Percentiles rank a stretch among this genome's conserved stretches.
Conservation (phyloP, 768 basidiomycete species). For the Tylopilus sp. region DNA sequence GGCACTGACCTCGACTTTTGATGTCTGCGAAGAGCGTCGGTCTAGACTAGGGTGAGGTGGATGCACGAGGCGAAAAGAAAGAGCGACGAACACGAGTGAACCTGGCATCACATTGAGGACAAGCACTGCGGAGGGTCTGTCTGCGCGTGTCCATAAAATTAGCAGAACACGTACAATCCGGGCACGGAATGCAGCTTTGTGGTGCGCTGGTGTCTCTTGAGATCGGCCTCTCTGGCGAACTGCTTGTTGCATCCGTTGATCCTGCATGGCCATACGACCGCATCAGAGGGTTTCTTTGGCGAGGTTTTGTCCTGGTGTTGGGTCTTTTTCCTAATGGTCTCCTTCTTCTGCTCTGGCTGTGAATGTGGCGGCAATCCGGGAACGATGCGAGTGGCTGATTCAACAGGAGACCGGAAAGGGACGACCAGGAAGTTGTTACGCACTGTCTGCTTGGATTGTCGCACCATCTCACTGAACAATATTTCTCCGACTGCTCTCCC, state of each 20-base stretch:
- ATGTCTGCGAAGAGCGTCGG: conserved; percentile 78
- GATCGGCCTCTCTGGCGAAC: conserved; percentile 78
- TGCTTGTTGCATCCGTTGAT: conserved; percentile 80
- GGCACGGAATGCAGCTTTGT: conserved; percentile 75
- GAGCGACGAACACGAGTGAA: conserved; percentile 65
- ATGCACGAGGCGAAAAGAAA: conserved; percentile 11
- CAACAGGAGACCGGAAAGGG: conserved; percentile 11
- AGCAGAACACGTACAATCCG: conserved; percentile 51
- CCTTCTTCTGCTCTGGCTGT: conserved; percentile 42
- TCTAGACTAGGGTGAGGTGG: conserved; percentile 39
- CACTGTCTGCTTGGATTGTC: conserved; percentile 35
- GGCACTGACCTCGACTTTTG: conserved; percentile 67
- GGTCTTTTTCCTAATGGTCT: conserved; percentile 38
- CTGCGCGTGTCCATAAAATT: conserved; percentile 15
- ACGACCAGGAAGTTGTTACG: conserved; percentile 20
- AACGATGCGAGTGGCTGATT: conserved; percentile 21
- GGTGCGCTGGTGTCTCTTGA: conserved; percentile 78
- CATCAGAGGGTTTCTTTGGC: conserved; percentile 47
- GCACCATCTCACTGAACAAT: conserved; percentile 31
- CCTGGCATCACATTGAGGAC: conserved; percentile 76
- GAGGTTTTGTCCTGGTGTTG: conserved; percentile 41
- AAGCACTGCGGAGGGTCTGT: conserved; percentile 44
- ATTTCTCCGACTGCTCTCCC: no score
- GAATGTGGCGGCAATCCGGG: conserved; percentile 3
- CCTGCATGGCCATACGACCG: conserved; percentile 73